These are phyloP conservation scores for Cucumis hystrix DNA, from an alignment of 306 rosid genomes.

Conservation along the genomic window DNA sequence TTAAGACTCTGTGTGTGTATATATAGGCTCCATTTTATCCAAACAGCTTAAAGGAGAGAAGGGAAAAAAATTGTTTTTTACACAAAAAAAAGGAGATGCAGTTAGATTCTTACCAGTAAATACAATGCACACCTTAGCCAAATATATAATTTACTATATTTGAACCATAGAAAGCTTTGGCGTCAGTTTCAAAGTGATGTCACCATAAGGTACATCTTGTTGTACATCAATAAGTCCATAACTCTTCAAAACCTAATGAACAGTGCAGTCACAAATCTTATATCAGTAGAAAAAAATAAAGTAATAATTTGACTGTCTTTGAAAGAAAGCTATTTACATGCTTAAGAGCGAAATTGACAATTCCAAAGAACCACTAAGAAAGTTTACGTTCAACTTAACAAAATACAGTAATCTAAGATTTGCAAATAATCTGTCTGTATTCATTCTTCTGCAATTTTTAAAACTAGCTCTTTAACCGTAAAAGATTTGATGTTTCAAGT, in stretches of 20 bases:
- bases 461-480: neutral
- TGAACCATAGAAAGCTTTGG: constrained; percentile 34
- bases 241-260: constrained; percentile 54
- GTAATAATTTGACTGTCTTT: neutral
- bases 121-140: neutral
- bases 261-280: constrained; percentile 6
- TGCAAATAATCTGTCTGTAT: neutral
- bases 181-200: constrained; percentile 48
- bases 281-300: neutral
- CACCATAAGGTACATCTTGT: constrained; percentile 67
- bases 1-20: too few species aligned
- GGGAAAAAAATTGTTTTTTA: neutral
- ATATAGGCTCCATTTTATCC: neutral
- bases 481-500: neutral
- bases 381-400: neutral
- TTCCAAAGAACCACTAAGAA: neutral
- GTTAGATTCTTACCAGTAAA: neutral
- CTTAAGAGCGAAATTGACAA: neutral
- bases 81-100: neutral
- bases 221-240: constrained; percentile 40
- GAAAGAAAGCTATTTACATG: neutral
- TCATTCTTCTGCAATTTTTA: neutral
- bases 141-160: constrained; percentile 19
- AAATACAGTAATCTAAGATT: neutral
- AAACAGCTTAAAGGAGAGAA: neutral